Percentiles rank a stretch among this genome's conserved stretches.
These are phyloP conservation scores for Sanghuangporus baumii DNA, from an alignment of 1,284 basidiomycete species.

Conservation along the genomic window DNA sequence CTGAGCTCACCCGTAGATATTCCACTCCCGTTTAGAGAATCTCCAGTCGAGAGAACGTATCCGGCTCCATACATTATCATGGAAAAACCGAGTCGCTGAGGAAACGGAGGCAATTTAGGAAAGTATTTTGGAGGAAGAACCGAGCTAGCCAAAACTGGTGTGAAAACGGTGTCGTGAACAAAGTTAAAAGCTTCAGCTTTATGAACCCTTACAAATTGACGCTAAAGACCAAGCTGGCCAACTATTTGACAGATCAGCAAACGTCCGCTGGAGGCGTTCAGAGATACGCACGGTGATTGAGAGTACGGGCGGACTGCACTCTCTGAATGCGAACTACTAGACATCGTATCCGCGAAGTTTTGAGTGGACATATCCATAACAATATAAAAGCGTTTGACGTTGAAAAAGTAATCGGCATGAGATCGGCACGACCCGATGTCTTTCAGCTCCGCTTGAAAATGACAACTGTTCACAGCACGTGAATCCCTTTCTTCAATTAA, in stretches of 20 bases:
- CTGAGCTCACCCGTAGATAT: slow-evolving; percentile 34
- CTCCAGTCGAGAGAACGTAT: slow-evolving; percentile 36
- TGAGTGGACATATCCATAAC: no score
- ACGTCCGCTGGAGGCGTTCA: neutral
- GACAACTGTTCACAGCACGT: neutral
- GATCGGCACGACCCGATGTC: neutral
- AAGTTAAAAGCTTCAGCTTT: neutral
- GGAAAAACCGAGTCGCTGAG: slow-evolving; percentile 39
- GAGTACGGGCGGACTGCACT: slow-evolving; percentile 2
- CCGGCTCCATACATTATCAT: slow-evolving; percentile 40
- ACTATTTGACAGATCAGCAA: neutral
- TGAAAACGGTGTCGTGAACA: neutral
- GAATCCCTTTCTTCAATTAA: neutral
- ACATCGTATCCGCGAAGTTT: neutral
- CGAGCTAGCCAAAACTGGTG: slow-evolving; percentile 7
- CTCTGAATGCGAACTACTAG: neutral
- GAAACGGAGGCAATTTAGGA: slow-evolving; percentile 32
- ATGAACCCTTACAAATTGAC: neutral
- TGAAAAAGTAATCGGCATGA: neutral
- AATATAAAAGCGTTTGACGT: neutral
- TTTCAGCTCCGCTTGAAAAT: neutral
- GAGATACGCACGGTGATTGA: slow-evolving; percentile 1
- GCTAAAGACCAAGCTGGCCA: slow-evolving; percentile 10
- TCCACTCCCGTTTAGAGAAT: slow-evolving; percentile 39
- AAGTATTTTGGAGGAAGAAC: neutral